Evolutionary conservation across 1,139 yeast genomes (phyloP).

Genomic region (Geotrichum bryndzae): DNA sequence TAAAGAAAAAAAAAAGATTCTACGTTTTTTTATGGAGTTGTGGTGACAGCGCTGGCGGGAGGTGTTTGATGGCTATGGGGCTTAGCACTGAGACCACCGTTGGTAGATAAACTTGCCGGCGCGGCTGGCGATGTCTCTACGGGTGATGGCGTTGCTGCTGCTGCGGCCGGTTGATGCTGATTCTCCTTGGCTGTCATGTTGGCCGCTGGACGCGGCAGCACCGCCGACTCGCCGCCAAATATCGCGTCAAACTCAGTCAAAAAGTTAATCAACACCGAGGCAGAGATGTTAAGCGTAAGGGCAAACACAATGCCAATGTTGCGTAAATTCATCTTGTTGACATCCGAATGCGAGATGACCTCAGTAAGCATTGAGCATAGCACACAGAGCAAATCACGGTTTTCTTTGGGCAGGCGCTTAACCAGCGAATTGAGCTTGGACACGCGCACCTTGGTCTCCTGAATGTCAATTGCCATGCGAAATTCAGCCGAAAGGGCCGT

Average conservation of each 20-base stretch:
- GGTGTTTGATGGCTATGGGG: no score
- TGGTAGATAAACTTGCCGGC: no score
- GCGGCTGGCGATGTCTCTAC: no score
- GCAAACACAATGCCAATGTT: constrained; percentile 81
- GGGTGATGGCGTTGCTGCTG: no score
- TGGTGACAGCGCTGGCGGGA: no score
- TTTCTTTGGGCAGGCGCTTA: constrained; percentile 42
- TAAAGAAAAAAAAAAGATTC: no score
- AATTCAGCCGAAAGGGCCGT: constrained; percentile 41
- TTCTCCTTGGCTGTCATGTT: no score
- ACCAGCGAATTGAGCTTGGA: constrained; percentile 34
- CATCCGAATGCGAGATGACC: constrained; percentile 55
- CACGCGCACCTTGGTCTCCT: constrained; percentile 33
- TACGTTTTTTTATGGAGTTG: no score
- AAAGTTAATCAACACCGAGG: constrained; percentile 56
- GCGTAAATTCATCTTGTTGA: constrained; percentile 76
- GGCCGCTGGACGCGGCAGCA: neutral
- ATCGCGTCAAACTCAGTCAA: constrained; percentile 60
- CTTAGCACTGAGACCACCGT: no score
- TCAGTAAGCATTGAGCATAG: constrained; percentile 61
- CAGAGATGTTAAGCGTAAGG: constrained; percentile 71
- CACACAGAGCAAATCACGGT: constrained; percentile 57
- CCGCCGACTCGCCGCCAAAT: constrained; percentile 43
- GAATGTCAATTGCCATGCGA: constrained; percentile 36
- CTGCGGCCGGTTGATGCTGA: no score